Base-by-base conservation (phyloP, 1,139 yeast species). In the Petasospora fabianii region DNA sequence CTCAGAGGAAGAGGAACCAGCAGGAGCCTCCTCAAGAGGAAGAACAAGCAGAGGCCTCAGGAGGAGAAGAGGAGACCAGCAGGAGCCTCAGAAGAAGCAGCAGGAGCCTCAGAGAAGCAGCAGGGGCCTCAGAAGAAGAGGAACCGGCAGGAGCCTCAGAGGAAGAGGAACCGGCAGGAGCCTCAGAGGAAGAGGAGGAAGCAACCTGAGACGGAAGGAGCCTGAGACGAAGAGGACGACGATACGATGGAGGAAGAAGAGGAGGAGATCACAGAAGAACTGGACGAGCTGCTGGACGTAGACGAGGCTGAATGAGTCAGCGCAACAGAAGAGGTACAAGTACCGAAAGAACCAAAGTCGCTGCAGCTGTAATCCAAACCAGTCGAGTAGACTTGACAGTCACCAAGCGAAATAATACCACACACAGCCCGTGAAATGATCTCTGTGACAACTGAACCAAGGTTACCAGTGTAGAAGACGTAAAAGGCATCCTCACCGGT, bases 391-490 rank as follows among this genome's bases (percentile, higher is more conserved):
- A 35, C 18, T 10, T 36, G 38, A 33, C 46, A 42, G 17, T 42
- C 28, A 12, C 27, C 7, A 24, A 37, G 33, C 9, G 35, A 32
- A 17, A 27, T 10, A 22, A 40, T 36, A 31, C 41, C 47, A 34
- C 50, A 46, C 5, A 18, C 13, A 11, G 24, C 20, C 3, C 14
- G 6, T 10, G 39, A 34, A 12, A 42, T 9, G 4, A 37, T 16
- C 1, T 34, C 10, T 9, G 39, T 31, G 12, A 42, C 34, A 11
- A 35, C 37, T 13, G 47, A 39, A 5, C 44, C 45, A 15, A 42
- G 12, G 33, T 38, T 38, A 35, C 43, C 46, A 11, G 44, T 38
- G 34, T 43, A 47, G 41, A 47, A 41, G 12, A 32, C 19, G 14
- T 33, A 29, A 16, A 29, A 26, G 20, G 38, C 43, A 22, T 33